These are phyloP conservation scores for Yamadazyma mexicana DNA, from an alignment of 1,139 yeast genomes.

Conservation along the genomic window DNA sequence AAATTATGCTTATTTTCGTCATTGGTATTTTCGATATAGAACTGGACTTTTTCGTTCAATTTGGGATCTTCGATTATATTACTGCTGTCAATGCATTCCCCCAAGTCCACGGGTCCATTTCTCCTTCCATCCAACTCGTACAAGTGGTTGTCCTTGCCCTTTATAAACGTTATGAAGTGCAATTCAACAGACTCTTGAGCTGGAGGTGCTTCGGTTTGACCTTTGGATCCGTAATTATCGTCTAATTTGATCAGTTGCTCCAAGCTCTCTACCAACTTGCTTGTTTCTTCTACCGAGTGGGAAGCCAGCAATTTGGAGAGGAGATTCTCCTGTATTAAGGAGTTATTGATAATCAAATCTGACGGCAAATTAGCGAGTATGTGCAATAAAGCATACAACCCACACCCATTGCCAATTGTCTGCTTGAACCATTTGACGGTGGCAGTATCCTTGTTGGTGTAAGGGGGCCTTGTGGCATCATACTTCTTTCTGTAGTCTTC, in stretches of 20 bases:
- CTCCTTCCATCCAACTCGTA: slow-evolving; percentile 91
- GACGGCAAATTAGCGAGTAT: slow-evolving; percentile 62
- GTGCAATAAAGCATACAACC: slow-evolving; percentile 85
- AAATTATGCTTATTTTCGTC: slow-evolving; percentile 61
- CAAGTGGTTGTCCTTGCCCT: slow-evolving; percentile 55
- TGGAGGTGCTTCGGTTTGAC: slow-evolving; percentile 79
- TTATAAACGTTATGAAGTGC: slow-evolving; percentile 79
- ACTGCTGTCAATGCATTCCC: slow-evolving; percentile 31
- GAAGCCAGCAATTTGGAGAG: slow-evolving; percentile 16
- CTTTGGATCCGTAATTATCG: slow-evolving; percentile 60
- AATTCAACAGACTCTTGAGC: slow-evolving; percentile 64
- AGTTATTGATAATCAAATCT: slow-evolving; percentile 40
- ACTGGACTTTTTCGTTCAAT: slow-evolving; percentile 57
- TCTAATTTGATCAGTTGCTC: slow-evolving; percentile 50
- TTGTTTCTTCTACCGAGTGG: slow-evolving; percentile 37
- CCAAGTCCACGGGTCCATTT: slow-evolving; percentile 70
- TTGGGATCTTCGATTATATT: slow-evolving; percentile 57
- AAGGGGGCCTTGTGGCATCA: slow-evolving; percentile 25
- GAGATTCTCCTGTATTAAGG: slow-evolving; percentile 30
- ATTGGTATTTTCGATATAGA: slow-evolving; percentile 63
- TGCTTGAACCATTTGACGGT: slow-evolving; percentile 68
- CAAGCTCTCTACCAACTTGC: slow-evolving; percentile 52
- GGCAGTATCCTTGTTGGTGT: slow-evolving; percentile 17
- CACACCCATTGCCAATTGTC: slow-evolving; percentile 88
- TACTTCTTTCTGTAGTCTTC: slow-evolving; percentile 47